These are phyloP conservation scores for Secale cereale DNA, from an alignment of 176 grass and related monocot genomes.

Conservation along the genomic window DNA sequence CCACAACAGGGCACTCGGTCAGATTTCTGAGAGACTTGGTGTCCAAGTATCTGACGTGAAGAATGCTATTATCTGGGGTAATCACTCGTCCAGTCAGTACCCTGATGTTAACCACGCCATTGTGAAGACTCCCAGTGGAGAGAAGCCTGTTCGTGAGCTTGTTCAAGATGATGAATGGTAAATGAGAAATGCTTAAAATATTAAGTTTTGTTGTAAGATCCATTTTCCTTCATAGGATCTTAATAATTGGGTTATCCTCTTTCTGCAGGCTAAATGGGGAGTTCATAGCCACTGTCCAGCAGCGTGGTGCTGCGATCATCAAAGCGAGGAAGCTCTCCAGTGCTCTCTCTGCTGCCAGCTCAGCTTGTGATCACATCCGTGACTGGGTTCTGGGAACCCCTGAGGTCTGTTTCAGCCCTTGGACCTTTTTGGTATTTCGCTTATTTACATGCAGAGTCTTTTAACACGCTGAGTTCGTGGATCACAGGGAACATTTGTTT, in stretches of 20 bases:
- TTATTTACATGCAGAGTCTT: not conserved
- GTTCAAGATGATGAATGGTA: conserved; percentile 85
- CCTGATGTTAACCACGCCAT: conserved; percentile 92
- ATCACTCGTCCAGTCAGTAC: conserved; percentile 90
- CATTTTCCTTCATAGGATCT: conserved; percentile 6
- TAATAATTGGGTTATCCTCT: conserved; percentile 3
- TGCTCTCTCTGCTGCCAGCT: conserved; percentile 93
- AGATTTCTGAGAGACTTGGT: conserved; percentile 73
- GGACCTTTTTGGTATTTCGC: not conserved
- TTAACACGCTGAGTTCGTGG: not conserved
- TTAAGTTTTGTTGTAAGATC: not conserved
- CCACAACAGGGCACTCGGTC: conserved; percentile 93
- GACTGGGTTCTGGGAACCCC: conserved; percentile 94
- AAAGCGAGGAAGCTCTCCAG: conserved; percentile 96
- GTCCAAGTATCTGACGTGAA: conserved; percentile 93
- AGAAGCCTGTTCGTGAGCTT: conserved; percentile 73
- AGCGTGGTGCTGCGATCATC: conserved; percentile 95
- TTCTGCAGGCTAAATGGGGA: conserved; percentile 61
- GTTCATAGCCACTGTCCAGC: conserved; percentile 85
- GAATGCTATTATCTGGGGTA: conserved; percentile 96
- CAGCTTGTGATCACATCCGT: conserved; percentile 96
- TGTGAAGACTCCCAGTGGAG: conserved; percentile 62
- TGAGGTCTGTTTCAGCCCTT: conserved; percentile 50
- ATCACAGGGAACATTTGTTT: conserved; percentile 83
- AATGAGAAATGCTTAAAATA: conserved; percentile 4